Percentiles rank a stretch among this genome's conserved stretches.
These are phyloP conservation scores for Aphanomyces stellatus DNA, from an alignment of 352 stramenopile genomes.

Conservation along the genomic window DNA sequence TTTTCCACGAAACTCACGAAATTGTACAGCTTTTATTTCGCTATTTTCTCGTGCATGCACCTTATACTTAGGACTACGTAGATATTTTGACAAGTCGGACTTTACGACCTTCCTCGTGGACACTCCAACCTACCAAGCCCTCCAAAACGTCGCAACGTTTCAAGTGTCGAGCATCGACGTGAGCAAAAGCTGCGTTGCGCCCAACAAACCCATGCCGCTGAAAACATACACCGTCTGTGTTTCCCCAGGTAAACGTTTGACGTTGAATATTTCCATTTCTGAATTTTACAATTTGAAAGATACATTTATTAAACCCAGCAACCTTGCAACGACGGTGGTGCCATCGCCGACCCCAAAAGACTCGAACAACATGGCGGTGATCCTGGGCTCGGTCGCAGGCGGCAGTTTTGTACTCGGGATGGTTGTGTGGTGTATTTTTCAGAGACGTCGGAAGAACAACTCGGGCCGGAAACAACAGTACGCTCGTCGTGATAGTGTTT, in stretches of 20 bases:
- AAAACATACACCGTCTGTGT: slow-evolving; percentile 15
- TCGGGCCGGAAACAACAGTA: background rate
- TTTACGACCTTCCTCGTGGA: slow-evolving; percentile 18
- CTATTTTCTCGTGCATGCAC: background rate
- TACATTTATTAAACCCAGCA: background rate
- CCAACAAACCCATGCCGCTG: slow-evolving; percentile 2
- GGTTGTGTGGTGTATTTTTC: background rate
- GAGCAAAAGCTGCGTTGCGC: background rate
- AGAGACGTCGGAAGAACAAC: background rate
- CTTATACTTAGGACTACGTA: background rate
- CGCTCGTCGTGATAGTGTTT: background rate
- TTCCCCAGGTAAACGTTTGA: background rate
- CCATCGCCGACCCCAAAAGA: background rate
- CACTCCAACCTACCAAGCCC: background rate
- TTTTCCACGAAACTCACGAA: background rate
- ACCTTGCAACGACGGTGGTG: background rate
- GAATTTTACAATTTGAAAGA: background rate
- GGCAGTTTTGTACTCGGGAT: background rate
- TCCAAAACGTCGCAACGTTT: background rate
- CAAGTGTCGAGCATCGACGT: slow-evolving; percentile 6
- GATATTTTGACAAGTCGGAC: slow-evolving; percentile 4
- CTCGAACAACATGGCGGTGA: background rate
- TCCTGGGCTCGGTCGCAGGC: background rate
- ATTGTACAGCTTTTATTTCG: background rate
- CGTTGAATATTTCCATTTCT: background rate